Conservation (phyloP, 2,329 filamentous ascomycete genomes). For the Nothophoma quercina region DNA sequence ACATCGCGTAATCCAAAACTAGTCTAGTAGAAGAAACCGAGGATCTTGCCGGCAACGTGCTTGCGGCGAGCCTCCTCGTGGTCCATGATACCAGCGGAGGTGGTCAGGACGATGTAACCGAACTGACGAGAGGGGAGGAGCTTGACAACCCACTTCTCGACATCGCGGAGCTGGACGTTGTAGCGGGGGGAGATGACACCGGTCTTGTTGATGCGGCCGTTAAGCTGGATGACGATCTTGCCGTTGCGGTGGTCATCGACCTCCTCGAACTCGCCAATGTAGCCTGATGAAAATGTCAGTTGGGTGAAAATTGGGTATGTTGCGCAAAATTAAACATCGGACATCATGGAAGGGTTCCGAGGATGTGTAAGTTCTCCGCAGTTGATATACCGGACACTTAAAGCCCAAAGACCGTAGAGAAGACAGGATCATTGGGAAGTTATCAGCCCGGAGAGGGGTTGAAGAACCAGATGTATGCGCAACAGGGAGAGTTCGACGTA, state of each 20-base stretch:
- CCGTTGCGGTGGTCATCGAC: slow-evolving; percentile 99
- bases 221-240: slow-evolving; percentile 99
- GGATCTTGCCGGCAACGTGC: slow-evolving; percentile 99
- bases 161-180: slow-evolving; percentile 96
- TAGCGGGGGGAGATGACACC: slow-evolving; percentile 99
- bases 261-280: slow-evolving; percentile 99
- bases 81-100: slow-evolving; percentile 99
- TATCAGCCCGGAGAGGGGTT: slow-evolving; percentile 88
- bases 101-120: slow-evolving; percentile 98
- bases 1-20: slow-evolving; percentile 25
- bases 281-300: slow-evolving; percentile 66
- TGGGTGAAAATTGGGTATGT: slow-evolving; percentile 71
- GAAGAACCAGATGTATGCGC: slow-evolving; percentile 22
- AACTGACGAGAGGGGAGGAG: slow-evolving; percentile 99
- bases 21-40: slow-evolving; percentile 97
- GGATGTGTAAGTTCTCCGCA: slow-evolving; percentile 98
- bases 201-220: slow-evolving; percentile 98
- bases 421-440: slow-evolving; percentile 95
- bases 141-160: slow-evolving; percentile 99
- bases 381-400: slow-evolving; percentile 98
- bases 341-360: slow-evolving; percentile 76
- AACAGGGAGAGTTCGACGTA: slow-evolving; percentile 63
- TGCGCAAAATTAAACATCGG: slow-evolving; percentile 92
- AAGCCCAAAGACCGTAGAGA: slow-evolving; percentile 94
- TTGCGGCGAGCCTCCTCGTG: slow-evolving; percentile 99